Percentiles rank a stretch among this genome's conserved stretches.
These are phyloP conservation scores for Schizophyllum amplum DNA, from an alignment of 1,284 basidiomycete species.

Conservation along the genomic window DNA sequence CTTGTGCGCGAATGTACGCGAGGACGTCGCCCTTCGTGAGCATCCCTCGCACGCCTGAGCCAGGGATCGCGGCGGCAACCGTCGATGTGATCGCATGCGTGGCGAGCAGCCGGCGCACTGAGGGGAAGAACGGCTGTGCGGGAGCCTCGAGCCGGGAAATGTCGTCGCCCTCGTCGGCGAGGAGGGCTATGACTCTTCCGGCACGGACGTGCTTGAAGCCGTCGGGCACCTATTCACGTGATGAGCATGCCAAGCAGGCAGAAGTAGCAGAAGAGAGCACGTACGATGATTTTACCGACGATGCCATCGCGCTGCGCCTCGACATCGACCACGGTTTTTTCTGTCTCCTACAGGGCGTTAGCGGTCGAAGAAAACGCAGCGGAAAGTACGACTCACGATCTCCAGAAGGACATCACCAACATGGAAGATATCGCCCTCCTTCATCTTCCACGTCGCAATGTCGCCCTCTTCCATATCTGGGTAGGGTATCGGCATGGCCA, in stretches of 20 bases:
- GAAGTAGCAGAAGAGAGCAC: not conserved
- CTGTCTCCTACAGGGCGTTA: slow-evolving; percentile 49
- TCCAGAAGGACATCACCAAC: slow-evolving; percentile 34
- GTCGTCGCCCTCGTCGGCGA: slow-evolving; percentile 97
- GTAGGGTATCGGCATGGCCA: slow-evolving; percentile 88
- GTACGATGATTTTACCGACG: slow-evolving; percentile 85
- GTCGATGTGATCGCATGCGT: slow-evolving; percentile 42
- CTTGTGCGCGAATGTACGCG: slow-evolving; percentile 51
- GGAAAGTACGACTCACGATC: slow-evolving; percentile 38
- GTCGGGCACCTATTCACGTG: slow-evolving; percentile 33
- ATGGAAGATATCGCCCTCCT: slow-evolving; percentile 33
- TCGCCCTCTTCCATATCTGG: slow-evolving; percentile 61
- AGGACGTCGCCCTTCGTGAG: slow-evolving; percentile 88
- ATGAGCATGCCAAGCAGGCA: not conserved
- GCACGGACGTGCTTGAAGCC: slow-evolving; percentile 85
- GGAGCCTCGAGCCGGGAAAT: slow-evolving; percentile 79
- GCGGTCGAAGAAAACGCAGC: not conserved
- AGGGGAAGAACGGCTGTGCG: slow-evolving; percentile 67
- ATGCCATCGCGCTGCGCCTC: slow-evolving; percentile 97
- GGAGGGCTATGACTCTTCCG: slow-evolving; percentile 85
- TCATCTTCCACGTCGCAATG: slow-evolving; percentile 34
- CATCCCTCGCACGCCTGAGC: slow-evolving; percentile 83
- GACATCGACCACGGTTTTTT: slow-evolving; percentile 99
- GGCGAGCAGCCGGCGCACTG: slow-evolving; percentile 62
- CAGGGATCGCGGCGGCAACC: slow-evolving; percentile 50